Evolutionary conservation across 306 rosid genomes (phyloP).

Genomic region (Carpinus fangiana): DNA sequence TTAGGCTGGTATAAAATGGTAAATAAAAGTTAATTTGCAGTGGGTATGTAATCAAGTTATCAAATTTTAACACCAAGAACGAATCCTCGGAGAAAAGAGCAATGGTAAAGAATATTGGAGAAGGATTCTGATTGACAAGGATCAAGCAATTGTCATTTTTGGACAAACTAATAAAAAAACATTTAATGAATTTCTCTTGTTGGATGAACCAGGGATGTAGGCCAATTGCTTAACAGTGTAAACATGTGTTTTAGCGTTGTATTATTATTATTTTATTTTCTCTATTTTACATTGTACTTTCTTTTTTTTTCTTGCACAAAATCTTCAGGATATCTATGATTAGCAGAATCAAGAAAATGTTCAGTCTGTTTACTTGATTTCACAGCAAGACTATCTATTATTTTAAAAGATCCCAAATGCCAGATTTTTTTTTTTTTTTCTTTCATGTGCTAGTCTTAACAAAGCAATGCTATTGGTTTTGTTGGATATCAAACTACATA

Average conservation of each 20-base stretch:
- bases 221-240: background rate
- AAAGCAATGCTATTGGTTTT: background rate
- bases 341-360: too few relatives aligned
- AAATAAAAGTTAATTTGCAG: too few relatives aligned
- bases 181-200: background rate
- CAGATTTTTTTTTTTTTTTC: too few relatives aligned
- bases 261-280: background rate
- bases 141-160: background rate
- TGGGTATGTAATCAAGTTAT: background rate
- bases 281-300: background rate
- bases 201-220: background rate
- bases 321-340: too few relatives aligned
- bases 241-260: background rate
- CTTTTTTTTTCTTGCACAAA: too few relatives aligned
- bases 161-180: background rate
- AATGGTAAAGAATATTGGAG: background rate
- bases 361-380: too few relatives aligned
- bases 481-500: background rate
- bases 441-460: background rate
- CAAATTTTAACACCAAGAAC: background rate
- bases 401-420: too few relatives aligned
- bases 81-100: background rate
- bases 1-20: too few relatives aligned
- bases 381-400: too few relatives aligned
- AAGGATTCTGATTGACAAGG: background rate